phyloP scores from a whole-genome alignment of 2,329 filamentous ascomycete genomes.

The Penicillium psychrosexuale region DNA sequence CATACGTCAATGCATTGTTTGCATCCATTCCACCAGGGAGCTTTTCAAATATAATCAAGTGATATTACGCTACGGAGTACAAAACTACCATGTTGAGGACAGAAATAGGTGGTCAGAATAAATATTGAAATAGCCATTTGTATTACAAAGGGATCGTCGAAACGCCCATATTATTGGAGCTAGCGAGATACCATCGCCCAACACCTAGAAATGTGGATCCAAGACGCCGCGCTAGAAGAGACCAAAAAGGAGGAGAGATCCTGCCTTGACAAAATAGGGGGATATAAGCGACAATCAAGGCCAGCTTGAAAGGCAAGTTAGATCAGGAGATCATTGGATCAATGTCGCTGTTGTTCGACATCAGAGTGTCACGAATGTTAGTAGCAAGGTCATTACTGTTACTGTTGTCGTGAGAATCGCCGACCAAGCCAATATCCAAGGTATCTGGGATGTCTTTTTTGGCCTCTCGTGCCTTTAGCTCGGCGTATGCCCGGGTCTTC shows the following conservation, averaged over 20 bases:
- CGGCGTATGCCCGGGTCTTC: constrained; percentile 80
- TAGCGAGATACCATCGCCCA: neutral
- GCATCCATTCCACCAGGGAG: neutral
- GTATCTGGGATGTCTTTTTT: constrained; percentile 48
- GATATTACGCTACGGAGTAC: no score
- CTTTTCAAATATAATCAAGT: neutral
- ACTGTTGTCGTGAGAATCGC: constrained; percentile 21
- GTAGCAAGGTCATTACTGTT: constrained; percentile 25
- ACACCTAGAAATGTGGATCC: constrained; percentile 10
- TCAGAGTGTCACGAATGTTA: constrained; percentile 37
- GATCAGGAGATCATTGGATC: constrained; percentile 42
- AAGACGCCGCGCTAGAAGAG: constrained; percentile 25
- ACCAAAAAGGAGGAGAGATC: neutral
- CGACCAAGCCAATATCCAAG: constrained; percentile 45
- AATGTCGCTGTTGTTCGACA: constrained; percentile 42
- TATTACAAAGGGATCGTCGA: neutral
- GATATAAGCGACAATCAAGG: neutral
- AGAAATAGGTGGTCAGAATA: neutral
- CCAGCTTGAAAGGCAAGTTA: neutral
- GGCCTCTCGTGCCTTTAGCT: constrained; percentile 52
- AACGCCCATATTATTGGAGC: neutral
- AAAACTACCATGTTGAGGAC: no score
- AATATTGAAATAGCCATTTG: neutral
- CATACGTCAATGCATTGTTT: neutral
- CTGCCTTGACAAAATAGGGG: neutral